A percentile compares a stretch with the other conserved stretches of the same genome.
phyloP scores from a whole-genome alignment of 345 rosid genomes.

The Moricandia moricandioides region DNA sequence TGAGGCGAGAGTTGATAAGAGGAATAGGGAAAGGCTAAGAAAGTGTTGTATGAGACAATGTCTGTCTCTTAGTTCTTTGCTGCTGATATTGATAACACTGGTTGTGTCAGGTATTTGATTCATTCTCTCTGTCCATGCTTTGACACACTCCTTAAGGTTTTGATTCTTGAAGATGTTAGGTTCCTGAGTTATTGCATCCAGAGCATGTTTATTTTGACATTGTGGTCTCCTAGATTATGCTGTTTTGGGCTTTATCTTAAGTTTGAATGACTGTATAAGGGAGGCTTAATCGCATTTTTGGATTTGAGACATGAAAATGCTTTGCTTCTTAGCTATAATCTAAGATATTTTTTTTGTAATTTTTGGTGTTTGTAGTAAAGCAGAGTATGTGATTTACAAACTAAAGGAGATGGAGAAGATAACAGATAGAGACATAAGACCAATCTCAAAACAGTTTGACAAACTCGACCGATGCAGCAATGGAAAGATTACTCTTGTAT shows the following conservation, averaged over 20 bases:
- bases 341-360: not conserved
- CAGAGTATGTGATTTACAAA: conserved; percentile 83
- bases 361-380: conserved; percentile 45
- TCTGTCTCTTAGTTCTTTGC: conserved; percentile 90
- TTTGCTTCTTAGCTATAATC: not conserved
- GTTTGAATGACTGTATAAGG: too few species aligned
- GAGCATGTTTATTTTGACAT: not conserved
- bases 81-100: conserved; percentile 63
- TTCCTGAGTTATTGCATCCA: not conserved
- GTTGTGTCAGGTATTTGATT: conserved; percentile 73
- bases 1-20: conserved; percentile 92
- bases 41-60: conserved; percentile 79
- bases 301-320: not conserved
- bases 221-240: too few species aligned
- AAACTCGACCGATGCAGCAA: too few species aligned
- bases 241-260: too few species aligned
- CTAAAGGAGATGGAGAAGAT: conserved; percentile 86
- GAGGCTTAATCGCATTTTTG: not conserved
- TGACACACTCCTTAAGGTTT: not conserved
- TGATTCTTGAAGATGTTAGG: too few species aligned
- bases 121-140: not conserved
- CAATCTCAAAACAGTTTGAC: conserved; percentile 47
- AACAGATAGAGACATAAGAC: conserved; percentile 68
- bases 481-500: conserved; percentile 61
- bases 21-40: conserved; percentile 75